Evolutionary conservation across 2,329 filamentous ascomycete species (phyloP), one percentile per base, ranked within the genome.

Genomic region (Lanzia echinophila): DNA sequence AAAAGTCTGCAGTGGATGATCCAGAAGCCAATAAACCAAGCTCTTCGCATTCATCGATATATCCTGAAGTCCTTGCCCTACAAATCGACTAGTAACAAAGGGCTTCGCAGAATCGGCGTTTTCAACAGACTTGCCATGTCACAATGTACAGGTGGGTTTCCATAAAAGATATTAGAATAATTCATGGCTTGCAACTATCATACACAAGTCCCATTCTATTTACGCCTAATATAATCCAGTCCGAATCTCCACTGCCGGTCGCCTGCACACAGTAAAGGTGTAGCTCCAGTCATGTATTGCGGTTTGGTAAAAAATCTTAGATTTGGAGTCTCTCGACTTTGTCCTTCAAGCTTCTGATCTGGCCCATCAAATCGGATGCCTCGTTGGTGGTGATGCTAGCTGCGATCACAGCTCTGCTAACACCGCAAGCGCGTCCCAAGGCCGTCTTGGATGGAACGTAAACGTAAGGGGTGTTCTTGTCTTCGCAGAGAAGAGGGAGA

Each of bases 251-350:
- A 19, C 28, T 22, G 34, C 43, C 13, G 7, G 28, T 19, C 34
- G 43, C 50, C 50, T 47, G 28, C 50, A 53, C 50, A 22, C 50
- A 53, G 24, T 41, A 41, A 53, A 53, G 50, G 34, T 53, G 43
- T 53, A 53, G 50, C 50, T 31, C 24, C 19, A 19, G 50, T 36
- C 15, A 47, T 53, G 43, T 24, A 24, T 43, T 20, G n/a, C 13
- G 39, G 15, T 41, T 48, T 15, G 10, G 20, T 22, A 17, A 19
- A 17, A 32, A 24, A 13, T 15, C 45, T 82, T 86, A 96, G 75
- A 96, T 96, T 78, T 92, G 90, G 63, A 96, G 81, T 66, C 91
- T 83, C 81, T 97, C 92, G 53, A 97, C 88, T 83, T 96, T 95
- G 74, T 95, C 88, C 79, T 92, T 95, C 68, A 96, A 79, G 61